Evolutionary conservation across 129 eudicot species (phyloP), one percentile per base, ranked within the genome.

Genomic region (Pittosporum tobira): DNA sequence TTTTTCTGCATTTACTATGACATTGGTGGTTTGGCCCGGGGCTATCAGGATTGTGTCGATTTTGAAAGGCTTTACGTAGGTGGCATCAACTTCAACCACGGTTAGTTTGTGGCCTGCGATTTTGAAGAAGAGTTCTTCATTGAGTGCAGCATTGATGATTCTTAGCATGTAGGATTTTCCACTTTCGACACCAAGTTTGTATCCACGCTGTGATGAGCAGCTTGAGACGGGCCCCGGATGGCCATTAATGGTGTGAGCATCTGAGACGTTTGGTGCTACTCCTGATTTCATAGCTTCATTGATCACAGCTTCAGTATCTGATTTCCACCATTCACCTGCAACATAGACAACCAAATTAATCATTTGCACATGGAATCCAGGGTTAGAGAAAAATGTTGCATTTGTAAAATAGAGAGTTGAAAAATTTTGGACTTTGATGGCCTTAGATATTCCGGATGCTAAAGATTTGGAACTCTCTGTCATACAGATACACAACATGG

Each of bases 281-380:
- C 96, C 94, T 3, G 88, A 88, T 65, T 88, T 80, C 3, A 83
- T 21, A 24, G 96, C 94, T 59, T 88, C 57, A 43, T 83, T 83
- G 37, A 88, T 78, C 63, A 88, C 94, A 21, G 75, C 79, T 48
- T 88, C 96, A 2, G 82, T 81, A 15, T 83, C 88, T 16, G 94
- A 80, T 60, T 88, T 88, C 96, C 96, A 83, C 94, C 96, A 83
- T 81, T 88, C 96, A 25, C 75, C 95, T 87, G 15, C 40, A 73
- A 55, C 21, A 24, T 7, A 16, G 12, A 59, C 36, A 31, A 64
- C 34, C 59, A 59, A 29, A 50, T 29, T 13, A 45, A 66, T 18
- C 55, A 53, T n/a, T n/a, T 3, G 22, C 24, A 24, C 2, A 3
- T n/a, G n/a, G n/a, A n/a, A n/a, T n/a, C n/a, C n/a, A n/a, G n/a